These are phyloP conservation scores for Pyropia haitanensis DNA, from an alignment of 23 red algal genomes.

Conservation along the genomic window DNA sequence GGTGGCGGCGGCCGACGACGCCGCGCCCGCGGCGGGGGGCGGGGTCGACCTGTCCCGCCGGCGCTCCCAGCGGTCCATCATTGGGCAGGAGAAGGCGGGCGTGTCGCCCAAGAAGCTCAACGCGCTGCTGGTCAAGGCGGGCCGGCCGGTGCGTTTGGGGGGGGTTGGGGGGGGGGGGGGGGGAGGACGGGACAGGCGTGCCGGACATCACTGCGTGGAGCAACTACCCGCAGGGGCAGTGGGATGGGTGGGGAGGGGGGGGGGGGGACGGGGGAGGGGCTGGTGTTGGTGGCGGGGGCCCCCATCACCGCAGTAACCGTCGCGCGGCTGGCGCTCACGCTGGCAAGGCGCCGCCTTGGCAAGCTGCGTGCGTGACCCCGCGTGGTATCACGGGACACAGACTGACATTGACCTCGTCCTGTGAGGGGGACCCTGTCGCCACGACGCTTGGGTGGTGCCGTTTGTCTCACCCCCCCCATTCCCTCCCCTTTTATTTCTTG, in stretches of 20 bases:
- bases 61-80: conserved; percentile 57
- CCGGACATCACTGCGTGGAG: neutral
- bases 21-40: neutral
- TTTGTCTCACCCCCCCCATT: neutral
- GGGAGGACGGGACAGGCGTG: neutral
- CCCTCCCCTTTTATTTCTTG: neutral
- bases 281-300: too few species aligned
- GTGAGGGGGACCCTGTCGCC: neutral
- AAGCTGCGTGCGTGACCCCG: too few species aligned
- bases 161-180: too few species aligned
- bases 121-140: conserved; percentile 46
- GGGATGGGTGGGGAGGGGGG: too few species aligned
- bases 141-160: conserved; percentile 15
- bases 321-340: too few species aligned
- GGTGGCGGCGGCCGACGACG: too few species aligned
- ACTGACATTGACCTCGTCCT: too few species aligned
- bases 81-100: conserved; percentile 32
- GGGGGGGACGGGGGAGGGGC: too few species aligned
- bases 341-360: too few species aligned
- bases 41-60: conserved; percentile 25
- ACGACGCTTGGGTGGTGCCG: neutral
- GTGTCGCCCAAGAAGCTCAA: conserved; percentile 46
- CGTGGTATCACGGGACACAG: too few species aligned
- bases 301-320: too few species aligned
- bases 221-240: too few species aligned